These are phyloP conservation scores for Xerocomus nothofagi DNA, from an alignment of 1,284 basidiomycete species.

Conservation along the genomic window DNA sequence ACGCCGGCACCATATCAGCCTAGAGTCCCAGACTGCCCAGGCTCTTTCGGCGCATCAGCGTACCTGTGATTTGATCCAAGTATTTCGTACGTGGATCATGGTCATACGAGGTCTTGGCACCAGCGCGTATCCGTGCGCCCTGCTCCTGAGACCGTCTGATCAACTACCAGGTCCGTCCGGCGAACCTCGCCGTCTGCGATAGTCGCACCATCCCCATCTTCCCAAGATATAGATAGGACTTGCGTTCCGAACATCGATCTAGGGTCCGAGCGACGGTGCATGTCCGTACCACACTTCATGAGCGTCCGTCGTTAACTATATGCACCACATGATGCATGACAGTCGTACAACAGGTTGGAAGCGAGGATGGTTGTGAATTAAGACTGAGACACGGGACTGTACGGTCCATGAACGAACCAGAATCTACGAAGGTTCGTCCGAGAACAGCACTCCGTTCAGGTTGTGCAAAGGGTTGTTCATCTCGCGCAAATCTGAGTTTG, in stretches of 20 bases:
- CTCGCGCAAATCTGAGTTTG: too few species aligned
- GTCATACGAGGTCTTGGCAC: slow-evolving; percentile 11
- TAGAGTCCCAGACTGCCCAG: slow-evolving; percentile 24
- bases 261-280: slow-evolving; percentile 16
- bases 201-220: neutral
- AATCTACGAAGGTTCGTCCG: slow-evolving; percentile 9
- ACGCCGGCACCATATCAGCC: slow-evolving; percentile 24
- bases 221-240: slow-evolving; percentile 25
- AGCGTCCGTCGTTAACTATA: slow-evolving; percentile 25
- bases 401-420: slow-evolving; percentile 19
- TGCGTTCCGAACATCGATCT: slow-evolving; percentile 20
- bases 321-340: slow-evolving; percentile 17
- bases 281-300: slow-evolving; percentile 20
- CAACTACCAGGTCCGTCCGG: neutral
- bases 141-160: slow-evolving; percentile 27
- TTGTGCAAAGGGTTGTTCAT: too few species aligned
- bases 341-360: slow-evolving; percentile 13
- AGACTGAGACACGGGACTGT: slow-evolving; percentile 14
- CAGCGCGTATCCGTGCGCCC: slow-evolving; percentile 20
- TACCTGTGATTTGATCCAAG: slow-evolving; percentile 18
- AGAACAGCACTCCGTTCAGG: too few species aligned
- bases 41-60: slow-evolving; percentile 23
- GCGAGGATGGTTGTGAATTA: slow-evolving; percentile 17
- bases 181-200: neutral
- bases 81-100: too few species aligned